Conservation (phyloP, 495 filamentous ascomycete species). For the Pseudotulostoma volvatum region DNA sequence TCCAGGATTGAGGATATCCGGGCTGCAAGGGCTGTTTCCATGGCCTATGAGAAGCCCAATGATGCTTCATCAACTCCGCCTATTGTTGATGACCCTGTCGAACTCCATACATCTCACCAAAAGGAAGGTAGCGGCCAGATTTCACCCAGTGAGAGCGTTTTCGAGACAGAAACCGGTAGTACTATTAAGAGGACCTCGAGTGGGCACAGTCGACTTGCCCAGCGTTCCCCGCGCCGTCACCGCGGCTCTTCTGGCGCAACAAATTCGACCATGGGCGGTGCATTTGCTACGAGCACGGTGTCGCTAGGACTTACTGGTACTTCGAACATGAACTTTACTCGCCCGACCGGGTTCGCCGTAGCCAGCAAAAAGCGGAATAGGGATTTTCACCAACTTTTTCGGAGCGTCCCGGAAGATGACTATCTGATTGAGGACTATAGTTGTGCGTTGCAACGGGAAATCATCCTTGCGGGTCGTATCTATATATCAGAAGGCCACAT, state of each 20-base stretch:
- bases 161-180: slow-evolving; percentile 42
- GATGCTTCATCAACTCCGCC: slow-evolving; percentile 13
- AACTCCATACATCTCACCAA: slow-evolving; percentile 17
- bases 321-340: slow-evolving; percentile 38
- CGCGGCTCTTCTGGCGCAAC: slow-evolving; percentile 80
- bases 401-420: slow-evolving; percentile 93
- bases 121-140: slow-evolving; percentile 35
- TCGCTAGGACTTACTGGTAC: slow-evolving; percentile 47
- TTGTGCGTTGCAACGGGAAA: slow-evolving; percentile 88
- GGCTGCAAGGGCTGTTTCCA: slow-evolving; percentile 42
- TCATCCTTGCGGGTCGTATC: slow-evolving; percentile 80
- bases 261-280: slow-evolving; percentile 44
- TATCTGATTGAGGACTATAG: slow-evolving; percentile 98
- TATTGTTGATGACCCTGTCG: slow-evolving; percentile 17
- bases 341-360: slow-evolving; percentile 87
- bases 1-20: slow-evolving; percentile 40
- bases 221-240: too few species aligned
- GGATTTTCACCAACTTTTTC: slow-evolving; percentile 87
- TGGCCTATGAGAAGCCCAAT: slow-evolving; percentile 39
- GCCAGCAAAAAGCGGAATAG: slow-evolving; percentile 90
- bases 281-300: slow-evolving; percentile 47
- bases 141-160: slow-evolving; percentile 46
- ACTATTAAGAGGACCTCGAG: slow-evolving; percentile 59
- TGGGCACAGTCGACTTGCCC: slow-evolving; percentile 61
- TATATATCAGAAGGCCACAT: slow-evolving; percentile 96